These are phyloP conservation scores for Coemansia sp. DNA, from an alignment of 192 early-diverging fungal species.

Conservation along the genomic window DNA sequence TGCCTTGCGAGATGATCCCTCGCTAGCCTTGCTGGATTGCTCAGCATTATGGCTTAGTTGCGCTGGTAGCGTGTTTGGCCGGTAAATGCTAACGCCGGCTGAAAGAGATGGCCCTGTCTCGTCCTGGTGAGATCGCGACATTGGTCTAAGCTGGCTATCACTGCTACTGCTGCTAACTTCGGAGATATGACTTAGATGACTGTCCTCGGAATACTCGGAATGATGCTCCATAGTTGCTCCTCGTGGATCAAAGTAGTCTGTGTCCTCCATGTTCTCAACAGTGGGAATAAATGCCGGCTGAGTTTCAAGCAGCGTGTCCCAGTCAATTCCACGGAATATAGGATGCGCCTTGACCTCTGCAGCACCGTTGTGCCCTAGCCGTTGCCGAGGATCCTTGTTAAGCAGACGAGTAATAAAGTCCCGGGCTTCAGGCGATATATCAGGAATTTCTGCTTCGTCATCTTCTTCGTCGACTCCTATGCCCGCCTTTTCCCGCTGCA, in stretches of 20 bases:
- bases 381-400: constrained; percentile 57
- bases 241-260: constrained; percentile 90
- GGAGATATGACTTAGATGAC: not conserved
- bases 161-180: constrained; percentile 2
- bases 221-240: constrained; percentile 65
- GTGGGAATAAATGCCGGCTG: constrained; percentile 83
- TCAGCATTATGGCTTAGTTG: not conserved
- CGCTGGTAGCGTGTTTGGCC: constrained; percentile 29
- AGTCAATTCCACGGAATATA: constrained; percentile 59
- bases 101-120: not conserved
- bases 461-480: constrained; percentile 11
- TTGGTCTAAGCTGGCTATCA: not conserved
- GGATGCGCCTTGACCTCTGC: constrained; percentile 62
- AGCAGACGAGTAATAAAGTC: constrained; percentile 57
- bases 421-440: constrained; percentile 37
- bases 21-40: not conserved
- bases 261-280: constrained; percentile 73
- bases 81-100: constrained; percentile 9
- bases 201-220: not conserved
- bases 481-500: constrained; percentile 1
- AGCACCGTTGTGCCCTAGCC: constrained; percentile 60
- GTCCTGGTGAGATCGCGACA: constrained; percentile 15
- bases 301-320: constrained; percentile 59
- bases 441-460: constrained; percentile 11
- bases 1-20: not conserved